Conservation (phyloP, 352 stramenopile species). For the Achlya hypogyna region DNA sequence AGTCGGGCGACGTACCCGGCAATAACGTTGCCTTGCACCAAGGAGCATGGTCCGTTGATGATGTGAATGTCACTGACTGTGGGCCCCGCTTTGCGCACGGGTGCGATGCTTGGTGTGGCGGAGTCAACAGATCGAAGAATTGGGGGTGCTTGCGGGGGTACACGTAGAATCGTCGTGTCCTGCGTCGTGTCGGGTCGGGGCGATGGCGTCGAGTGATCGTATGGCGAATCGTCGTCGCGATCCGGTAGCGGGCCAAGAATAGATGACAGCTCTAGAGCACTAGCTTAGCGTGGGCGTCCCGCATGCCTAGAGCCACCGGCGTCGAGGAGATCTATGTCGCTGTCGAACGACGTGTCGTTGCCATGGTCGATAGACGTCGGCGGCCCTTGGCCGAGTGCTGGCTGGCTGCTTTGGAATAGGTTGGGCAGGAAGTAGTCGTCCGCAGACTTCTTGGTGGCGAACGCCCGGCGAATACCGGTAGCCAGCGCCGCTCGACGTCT, state of each 20-base stretch:
- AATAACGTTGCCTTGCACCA: constrained; percentile 1
- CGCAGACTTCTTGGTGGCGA: background rate
- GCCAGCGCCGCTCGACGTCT: too few relatives aligned
- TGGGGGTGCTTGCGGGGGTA: too few relatives aligned
- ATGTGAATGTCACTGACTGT: constrained; percentile 1
- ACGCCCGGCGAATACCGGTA: background rate
- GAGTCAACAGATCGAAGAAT: too few relatives aligned
- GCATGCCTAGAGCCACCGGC: background rate
- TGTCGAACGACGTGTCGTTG: background rate
- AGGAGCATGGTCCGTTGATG: constrained; percentile 8
- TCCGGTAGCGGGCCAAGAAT: background rate
- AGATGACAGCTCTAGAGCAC: background rate
- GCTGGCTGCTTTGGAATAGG: constrained; percentile 3
- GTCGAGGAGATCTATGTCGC: constrained; percentile 8
- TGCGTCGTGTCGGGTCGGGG: too few relatives aligned
- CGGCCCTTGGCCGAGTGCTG: background rate
- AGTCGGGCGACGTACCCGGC: background rate
- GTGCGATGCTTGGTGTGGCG: too few relatives aligned
- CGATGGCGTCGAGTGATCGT: background rate
- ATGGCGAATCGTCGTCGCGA: background rate
- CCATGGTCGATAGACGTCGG: background rate
- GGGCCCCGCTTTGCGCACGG: too few relatives aligned
- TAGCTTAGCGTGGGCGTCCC: background rate
- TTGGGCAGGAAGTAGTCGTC: constrained; percentile 17
- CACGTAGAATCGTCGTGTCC: too few relatives aligned